These are phyloP conservation scores for Alternaria panax DNA, from an alignment of 2,329 filamentous ascomycete genomes.

Conservation along the genomic window DNA sequence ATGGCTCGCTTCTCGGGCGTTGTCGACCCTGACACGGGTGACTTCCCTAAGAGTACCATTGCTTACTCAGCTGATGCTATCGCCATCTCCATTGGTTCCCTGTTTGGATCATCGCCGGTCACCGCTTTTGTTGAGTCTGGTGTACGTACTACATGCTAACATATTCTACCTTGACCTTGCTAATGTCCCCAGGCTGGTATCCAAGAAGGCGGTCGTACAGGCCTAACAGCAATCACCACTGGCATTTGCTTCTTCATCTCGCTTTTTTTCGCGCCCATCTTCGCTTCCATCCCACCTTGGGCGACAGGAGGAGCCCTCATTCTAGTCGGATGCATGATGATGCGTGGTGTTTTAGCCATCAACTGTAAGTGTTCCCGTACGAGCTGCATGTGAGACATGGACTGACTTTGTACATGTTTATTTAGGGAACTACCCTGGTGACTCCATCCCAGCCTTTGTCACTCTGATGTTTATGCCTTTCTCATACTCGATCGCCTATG, in stretches of 20 bases:
- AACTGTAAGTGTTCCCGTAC: no score
- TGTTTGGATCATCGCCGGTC: slow-evolving; percentile 80
- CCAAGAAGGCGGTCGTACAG: slow-evolving; percentile 83
- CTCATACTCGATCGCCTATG: slow-evolving; percentile 87
- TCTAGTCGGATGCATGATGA: slow-evolving; percentile 87
- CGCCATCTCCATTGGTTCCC: slow-evolving; percentile 78
- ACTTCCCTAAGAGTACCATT: slow-evolving; percentile 85
- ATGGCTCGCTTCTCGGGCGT: slow-evolving; percentile 86
- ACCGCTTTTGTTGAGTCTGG: slow-evolving; percentile 88
- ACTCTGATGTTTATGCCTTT: slow-evolving; percentile 88
- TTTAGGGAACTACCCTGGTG: slow-evolving; percentile 79
- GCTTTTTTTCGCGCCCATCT: slow-evolving; percentile 89
- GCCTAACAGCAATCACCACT: slow-evolving; percentile 77
- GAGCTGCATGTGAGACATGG: no score
- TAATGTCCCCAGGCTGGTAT: slow-evolving; percentile 66
- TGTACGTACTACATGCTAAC: slow-evolving; percentile 48
- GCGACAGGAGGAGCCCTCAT: slow-evolving; percentile 88
- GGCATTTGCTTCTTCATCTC: slow-evolving; percentile 81
- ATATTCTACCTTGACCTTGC: neutral
- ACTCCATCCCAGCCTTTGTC: slow-evolving; percentile 83
- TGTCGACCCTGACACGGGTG: slow-evolving; percentile 81
- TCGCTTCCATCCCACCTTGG: slow-evolving; percentile 88
- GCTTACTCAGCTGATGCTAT: slow-evolving; percentile 86
- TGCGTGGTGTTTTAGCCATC: slow-evolving; percentile 77
- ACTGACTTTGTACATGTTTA: no score